A percentile compares a stretch with the other conserved stretches of the same genome.
Conservation (phyloP, 345 rosid genomes). For the Eucalyptus pumila region DNA sequence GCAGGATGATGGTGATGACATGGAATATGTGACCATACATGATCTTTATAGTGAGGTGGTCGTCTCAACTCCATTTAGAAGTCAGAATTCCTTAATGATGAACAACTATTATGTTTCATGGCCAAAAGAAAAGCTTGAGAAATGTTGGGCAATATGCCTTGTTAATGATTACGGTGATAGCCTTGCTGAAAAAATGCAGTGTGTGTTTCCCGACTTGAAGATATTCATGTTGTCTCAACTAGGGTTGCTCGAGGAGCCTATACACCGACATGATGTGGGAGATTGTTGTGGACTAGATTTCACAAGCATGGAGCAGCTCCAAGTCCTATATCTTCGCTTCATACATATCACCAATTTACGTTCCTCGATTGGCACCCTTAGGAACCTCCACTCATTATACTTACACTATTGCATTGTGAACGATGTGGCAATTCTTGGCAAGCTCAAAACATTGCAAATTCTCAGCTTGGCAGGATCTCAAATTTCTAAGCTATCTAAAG, state of each 20-base stretch:
- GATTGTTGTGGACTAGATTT: not conserved
- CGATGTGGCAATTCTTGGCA: not conserved
- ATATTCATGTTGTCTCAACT: not conserved
- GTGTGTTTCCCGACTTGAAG: not conserved
- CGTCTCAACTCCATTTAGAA: too few species aligned
- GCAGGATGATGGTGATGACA: too few species aligned
- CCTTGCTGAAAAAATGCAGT: not conserved
- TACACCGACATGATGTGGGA: not conserved
- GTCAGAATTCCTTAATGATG: too few species aligned
- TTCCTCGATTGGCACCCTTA: not conserved
- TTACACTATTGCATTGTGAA: not conserved
- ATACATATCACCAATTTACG: not conserved
- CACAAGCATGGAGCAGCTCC: not conserved
- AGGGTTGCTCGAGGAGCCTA: too few species aligned
- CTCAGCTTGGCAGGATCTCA: not conserved
- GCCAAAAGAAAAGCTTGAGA: too few species aligned
- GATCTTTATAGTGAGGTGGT: too few species aligned
- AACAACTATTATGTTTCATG: too few species aligned
- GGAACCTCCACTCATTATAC: not conserved
- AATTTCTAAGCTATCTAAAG: too few species aligned
- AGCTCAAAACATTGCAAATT: not conserved
- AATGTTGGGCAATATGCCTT: not conserved
- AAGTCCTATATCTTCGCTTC: not conserved
- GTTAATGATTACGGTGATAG: rapidly evolving
- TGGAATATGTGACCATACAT: too few species aligned